phyloP scores from a whole-genome alignment of 2,329 filamentous ascomycete genomes.

The Cladophialophora exuberans region DNA sequence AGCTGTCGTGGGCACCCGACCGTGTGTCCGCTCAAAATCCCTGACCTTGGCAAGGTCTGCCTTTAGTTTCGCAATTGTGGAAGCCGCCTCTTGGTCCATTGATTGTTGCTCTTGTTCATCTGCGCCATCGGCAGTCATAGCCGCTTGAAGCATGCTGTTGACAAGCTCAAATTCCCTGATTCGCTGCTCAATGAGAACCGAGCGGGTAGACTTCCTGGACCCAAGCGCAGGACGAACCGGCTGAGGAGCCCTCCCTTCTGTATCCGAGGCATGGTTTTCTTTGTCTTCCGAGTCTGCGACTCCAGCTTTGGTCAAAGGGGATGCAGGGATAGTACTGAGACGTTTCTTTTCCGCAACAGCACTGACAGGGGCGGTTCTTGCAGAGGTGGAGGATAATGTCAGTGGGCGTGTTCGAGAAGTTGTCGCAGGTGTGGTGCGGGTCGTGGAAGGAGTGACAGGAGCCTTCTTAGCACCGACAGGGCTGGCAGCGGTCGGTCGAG shows the following conservation, averaged over 20 bases:
- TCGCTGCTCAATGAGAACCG: constrained; percentile 36
- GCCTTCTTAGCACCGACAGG: constrained; percentile 39
- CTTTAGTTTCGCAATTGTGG: constrained; percentile 34
- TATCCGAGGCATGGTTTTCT: constrained; percentile 16
- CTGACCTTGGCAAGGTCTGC: constrained; percentile 32
- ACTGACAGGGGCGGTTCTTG: constrained; percentile 30
- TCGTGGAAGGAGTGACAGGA: constrained; percentile 35
- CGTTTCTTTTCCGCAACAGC: constrained; percentile 40
- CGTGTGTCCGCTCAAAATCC: constrained; percentile 30
- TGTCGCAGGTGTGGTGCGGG: constrained; percentile 31
- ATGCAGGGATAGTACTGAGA: constrained; percentile 40
- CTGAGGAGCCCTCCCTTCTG: neutral
- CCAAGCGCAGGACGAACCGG: constrained; percentile 29
- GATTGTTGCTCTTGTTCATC: constrained; percentile 33
- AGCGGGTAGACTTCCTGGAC: constrained; percentile 34
- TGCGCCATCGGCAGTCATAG: constrained; percentile 36
- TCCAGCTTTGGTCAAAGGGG: constrained; percentile 38
- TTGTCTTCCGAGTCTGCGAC: constrained; percentile 36
- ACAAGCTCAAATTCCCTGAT: constrained; percentile 38
- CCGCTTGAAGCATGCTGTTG: constrained; percentile 36
- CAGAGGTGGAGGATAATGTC: constrained; percentile 33
- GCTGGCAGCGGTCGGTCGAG: constrained; percentile 42
- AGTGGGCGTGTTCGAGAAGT: constrained; percentile 36
- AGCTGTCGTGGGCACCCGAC: constrained; percentile 28
- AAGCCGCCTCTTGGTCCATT: constrained; percentile 31